phyloP scores from a whole-genome alignment of 805 yeast genomes.

The Kluyveromyces siamensis region DNA sequence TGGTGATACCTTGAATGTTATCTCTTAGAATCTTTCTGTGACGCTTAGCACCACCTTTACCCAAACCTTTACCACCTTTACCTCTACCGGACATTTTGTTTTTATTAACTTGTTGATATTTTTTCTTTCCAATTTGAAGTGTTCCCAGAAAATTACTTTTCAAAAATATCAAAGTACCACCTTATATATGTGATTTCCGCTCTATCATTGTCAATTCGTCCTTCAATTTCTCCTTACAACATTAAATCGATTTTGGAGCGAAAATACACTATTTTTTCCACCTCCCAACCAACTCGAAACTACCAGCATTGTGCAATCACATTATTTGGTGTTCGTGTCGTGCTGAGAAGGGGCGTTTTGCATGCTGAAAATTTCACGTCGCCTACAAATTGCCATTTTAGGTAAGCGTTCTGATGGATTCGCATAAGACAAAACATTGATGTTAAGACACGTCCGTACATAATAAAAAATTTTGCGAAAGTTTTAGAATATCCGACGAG shows the following conservation, averaged over 20 bases:
- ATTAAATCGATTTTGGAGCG: neutral
- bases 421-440: neutral
- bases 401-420: neutral
- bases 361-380: neutral
- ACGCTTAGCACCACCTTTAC: slow-evolving; percentile 99
- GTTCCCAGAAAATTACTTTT: no score
- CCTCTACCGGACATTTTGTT: slow-evolving; percentile 91
- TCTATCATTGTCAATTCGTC: neutral
- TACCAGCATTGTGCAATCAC: neutral
- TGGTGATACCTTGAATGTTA: slow-evolving; percentile 98
- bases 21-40: slow-evolving; percentile 99
- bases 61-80: slow-evolving; percentile 99
- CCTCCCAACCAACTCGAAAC: neutral
- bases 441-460: neutral
- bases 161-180: neutral
- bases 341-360: neutral
- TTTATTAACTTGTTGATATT: slow-evolving; percentile 4
- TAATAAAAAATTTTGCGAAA: neutral
- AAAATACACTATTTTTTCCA: neutral
- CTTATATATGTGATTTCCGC: neutral
- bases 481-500: neutral
- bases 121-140: slow-evolving; percentile 3
- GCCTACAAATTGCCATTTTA: neutral
- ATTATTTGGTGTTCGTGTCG: neutral
- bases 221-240: neutral